Conservation (phyloP, 805 yeast genomes). For the Monosporozyma aerobia region DNA sequence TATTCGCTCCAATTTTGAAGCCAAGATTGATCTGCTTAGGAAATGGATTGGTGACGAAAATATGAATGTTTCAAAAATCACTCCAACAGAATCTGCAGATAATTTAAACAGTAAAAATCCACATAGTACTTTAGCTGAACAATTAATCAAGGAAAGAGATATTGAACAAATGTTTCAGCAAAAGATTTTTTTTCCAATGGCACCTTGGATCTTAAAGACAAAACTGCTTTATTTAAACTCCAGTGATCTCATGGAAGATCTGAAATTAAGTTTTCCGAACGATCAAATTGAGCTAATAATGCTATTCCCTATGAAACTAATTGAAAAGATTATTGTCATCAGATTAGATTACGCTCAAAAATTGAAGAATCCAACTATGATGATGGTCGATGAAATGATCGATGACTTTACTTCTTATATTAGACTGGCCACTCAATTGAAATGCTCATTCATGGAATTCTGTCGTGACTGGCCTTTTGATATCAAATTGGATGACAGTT, state of each 20-base stretch:
- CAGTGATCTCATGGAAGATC: slow-evolving; percentile 49
- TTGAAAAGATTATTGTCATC: slow-evolving; percentile 67
- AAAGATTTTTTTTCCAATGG: slow-evolving; percentile 56
- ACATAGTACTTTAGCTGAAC: slow-evolving; percentile 71
- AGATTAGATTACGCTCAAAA: slow-evolving; percentile 71
- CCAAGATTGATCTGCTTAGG: slow-evolving; percentile 51
- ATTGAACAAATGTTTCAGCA: slow-evolving; percentile 61
- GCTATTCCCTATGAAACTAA: slow-evolving; percentile 67
- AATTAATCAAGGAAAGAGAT: slow-evolving; percentile 71
- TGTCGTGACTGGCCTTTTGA: slow-evolving; percentile 60
- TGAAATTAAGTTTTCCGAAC: slow-evolving; percentile 68
- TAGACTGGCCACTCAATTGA: slow-evolving; percentile 62
- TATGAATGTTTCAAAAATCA: slow-evolving; percentile 44
- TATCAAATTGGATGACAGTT: slow-evolving; percentile 51
- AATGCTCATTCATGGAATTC: slow-evolving; percentile 55
- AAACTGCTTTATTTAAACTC: slow-evolving; percentile 60
- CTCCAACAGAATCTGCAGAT: slow-evolving; percentile 27
- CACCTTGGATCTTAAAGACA: slow-evolving; percentile 77
- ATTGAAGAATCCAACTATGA: slow-evolving; percentile 76
- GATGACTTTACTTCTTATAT: slow-evolving; percentile 76
- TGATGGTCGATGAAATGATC: slow-evolving; percentile 92
- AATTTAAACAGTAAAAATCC: slow-evolving; percentile 28
- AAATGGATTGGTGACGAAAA: slow-evolving; percentile 83
- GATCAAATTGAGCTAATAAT: slow-evolving; percentile 57
- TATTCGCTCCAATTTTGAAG: slow-evolving; percentile 56